A percentile compares a stretch with the other conserved stretches of the same genome.
Conservation (phyloP, 2,329 filamentous ascomycete species). For the Trichophaea hybrida region DNA sequence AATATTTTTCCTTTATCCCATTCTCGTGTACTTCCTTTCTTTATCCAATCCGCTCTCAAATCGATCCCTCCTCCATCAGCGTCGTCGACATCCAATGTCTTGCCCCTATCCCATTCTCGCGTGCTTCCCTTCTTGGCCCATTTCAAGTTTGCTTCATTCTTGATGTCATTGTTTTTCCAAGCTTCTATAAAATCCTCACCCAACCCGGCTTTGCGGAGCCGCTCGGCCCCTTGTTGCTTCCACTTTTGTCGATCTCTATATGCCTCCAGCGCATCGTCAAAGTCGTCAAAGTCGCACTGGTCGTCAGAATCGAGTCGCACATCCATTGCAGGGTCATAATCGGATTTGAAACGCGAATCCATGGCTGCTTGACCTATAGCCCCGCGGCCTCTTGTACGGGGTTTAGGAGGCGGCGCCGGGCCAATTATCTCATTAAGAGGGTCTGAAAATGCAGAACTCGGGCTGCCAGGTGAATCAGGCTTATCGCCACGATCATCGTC, state of each 20-base stretch:
- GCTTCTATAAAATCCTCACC: constrained; percentile 57
- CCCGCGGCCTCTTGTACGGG: constrained; percentile 56
- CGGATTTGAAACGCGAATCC: constrained; percentile 62
- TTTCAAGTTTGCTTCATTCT: constrained; percentile 49
- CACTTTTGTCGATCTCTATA: constrained; percentile 66
- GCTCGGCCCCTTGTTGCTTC: constrained; percentile 58
- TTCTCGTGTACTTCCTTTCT: not conserved
- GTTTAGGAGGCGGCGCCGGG: constrained; percentile 43
- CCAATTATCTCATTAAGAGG: constrained; percentile 64
- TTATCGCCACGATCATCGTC: not conserved
- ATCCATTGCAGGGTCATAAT: constrained; percentile 17
- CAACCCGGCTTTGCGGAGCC: constrained; percentile 65
- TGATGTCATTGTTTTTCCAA: constrained; percentile 49
- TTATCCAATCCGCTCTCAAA: constrained; percentile 23
- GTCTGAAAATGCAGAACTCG: constrained; percentile 42
- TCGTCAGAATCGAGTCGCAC: not conserved
- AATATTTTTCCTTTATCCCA: not conserved
- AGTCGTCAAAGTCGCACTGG: not conserved
- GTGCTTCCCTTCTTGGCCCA: constrained; percentile 59
- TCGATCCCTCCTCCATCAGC: constrained; percentile 21
- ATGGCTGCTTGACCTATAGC: constrained; percentile 49
- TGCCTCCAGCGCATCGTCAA: constrained; percentile 48
- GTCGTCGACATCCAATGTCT: constrained; percentile 29
- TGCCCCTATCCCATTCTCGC: constrained; percentile 47
- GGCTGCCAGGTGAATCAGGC: not conserved